A percentile compares a stretch with the other conserved stretches of the same genome.
Conservation (phyloP, 2,329 filamentous ascomycete genomes). For the Diplodia sapinea region DNA sequence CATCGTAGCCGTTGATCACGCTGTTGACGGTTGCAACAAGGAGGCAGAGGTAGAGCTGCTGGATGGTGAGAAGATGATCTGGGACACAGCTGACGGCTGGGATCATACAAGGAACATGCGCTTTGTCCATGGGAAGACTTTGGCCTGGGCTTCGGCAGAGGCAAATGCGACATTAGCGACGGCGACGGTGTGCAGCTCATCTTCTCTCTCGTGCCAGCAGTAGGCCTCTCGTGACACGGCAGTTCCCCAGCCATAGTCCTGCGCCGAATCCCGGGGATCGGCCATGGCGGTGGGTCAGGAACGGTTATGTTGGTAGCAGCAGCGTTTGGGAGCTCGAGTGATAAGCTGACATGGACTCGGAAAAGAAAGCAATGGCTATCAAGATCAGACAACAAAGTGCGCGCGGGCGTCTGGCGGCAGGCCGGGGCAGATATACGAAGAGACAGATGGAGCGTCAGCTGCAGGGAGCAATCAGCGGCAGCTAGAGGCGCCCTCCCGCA, state of each 20-base stretch:
- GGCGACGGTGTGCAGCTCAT: constrained; percentile 12
- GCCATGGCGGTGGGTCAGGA: constrained; percentile 15
- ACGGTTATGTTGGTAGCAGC: constrained; percentile 4
- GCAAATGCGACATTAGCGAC: constrained; percentile 50
- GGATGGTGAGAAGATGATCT: background rate
- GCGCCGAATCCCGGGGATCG: constrained; percentile 5
- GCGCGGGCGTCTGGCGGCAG: constrained; percentile 19
- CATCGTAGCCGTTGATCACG: constrained; percentile 57
- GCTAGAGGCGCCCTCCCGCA: constrained; percentile 14
- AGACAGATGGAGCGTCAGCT: background rate
- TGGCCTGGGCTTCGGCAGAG: constrained; percentile 54
- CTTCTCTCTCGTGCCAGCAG: constrained; percentile 23
- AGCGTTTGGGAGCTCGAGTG: background rate
- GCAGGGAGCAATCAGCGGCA: background rate
- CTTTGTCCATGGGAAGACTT: constrained; percentile 47
- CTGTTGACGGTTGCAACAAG: constrained; percentile 53
- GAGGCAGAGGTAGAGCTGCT: constrained; percentile 50
- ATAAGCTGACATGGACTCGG: background rate
- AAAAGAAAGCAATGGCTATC: constrained; percentile 11
- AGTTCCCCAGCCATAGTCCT: constrained; percentile 20
- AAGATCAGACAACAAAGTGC: background rate
- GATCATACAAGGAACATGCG: constrained; percentile 52
- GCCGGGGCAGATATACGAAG: constrained; percentile 14
- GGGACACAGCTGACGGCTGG: background rate
- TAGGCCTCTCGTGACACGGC: constrained; percentile 19